phyloP scores from a whole-genome alignment of 306 rosid genomes.

The Vachellia collinsii region DNA sequence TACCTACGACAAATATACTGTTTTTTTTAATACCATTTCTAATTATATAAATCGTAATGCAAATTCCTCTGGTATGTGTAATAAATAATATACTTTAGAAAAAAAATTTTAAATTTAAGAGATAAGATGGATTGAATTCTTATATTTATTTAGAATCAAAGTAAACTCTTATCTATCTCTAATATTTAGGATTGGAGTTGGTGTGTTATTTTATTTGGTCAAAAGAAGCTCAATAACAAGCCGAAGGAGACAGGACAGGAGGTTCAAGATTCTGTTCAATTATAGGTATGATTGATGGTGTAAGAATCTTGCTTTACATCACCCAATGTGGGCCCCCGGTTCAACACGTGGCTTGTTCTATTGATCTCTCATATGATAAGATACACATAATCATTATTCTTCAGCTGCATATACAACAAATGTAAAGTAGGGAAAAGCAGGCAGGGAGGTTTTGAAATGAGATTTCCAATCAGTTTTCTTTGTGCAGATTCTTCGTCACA shows the following conservation, averaged over 20 bases:
- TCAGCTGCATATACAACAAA: background rate
- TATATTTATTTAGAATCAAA: too few relatives aligned
- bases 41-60: too few relatives aligned
- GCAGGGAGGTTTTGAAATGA: conserved; percentile 10
- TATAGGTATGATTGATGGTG: background rate
- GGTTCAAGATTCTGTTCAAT: background rate
- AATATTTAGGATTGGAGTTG: too few relatives aligned
- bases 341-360: background rate
- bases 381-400: conserved; percentile 40
- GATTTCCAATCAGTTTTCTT: conserved; percentile 26
- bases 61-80: too few relatives aligned
- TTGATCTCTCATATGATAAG: conserved; percentile 15
- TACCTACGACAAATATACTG: too few relatives aligned
- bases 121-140: too few relatives aligned
- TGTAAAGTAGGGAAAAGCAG: conserved; percentile 24
- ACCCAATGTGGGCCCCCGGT: conserved; percentile 27
- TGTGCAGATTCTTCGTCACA: conserved; percentile 49
- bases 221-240: background rate
- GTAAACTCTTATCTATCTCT: too few relatives aligned
- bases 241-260: background rate
- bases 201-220: background rate
- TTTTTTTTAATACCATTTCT: too few relatives aligned
- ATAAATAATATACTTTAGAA: too few relatives aligned
- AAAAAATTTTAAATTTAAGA: too few relatives aligned
- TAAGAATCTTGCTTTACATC: conserved; percentile 33